Percentiles rank a stretch among this genome's conserved stretches.
These are phyloP conservation scores for Blastocystis sp. DNA, from an alignment of 352 stramenopile species.

Conservation along the genomic window DNA sequence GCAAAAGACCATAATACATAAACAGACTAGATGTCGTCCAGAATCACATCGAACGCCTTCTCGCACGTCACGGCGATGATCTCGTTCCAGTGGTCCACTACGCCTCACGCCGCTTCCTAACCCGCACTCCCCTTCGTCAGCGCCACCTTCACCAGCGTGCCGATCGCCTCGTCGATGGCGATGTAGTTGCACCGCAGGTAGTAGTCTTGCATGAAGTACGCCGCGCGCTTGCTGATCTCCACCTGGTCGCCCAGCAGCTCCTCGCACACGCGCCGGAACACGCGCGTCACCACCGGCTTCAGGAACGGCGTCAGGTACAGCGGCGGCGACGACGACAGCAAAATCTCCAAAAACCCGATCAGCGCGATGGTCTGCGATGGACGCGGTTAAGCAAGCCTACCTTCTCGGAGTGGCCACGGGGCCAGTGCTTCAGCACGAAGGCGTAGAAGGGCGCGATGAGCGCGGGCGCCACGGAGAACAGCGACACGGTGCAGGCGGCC, in stretches of 20 bases:
- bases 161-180: constrained; percentile 14
- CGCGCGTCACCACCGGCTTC: not conserved
- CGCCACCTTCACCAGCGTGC: not conserved
- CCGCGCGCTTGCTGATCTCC: constrained; percentile 37
- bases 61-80: constrained; percentile 23
- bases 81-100: constrained; percentile 62
- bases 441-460: constrained; percentile 22
- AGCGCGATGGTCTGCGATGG: not conserved
- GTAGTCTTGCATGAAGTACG: constrained; percentile 31
- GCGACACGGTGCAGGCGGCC: not conserved
- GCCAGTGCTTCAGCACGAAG: constrained; percentile 27
- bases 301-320: constrained; percentile 32
- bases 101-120: not conserved
- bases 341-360: constrained; percentile 13
- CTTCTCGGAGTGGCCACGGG: not conserved
- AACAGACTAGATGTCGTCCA: constrained; percentile 48
- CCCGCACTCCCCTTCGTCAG: constrained; percentile 32
- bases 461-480: constrained; percentile 16
- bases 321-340: constrained; percentile 14
- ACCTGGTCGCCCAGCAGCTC: constrained; percentile 25
- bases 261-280: constrained; percentile 11
- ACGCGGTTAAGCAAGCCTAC: not conserved
- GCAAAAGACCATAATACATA: constrained; percentile 16
- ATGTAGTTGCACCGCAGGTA: constrained; percentile 45
- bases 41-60: constrained; percentile 42